These are phyloP conservation scores for Cucumis melo DNA, from an alignment of 306 rosid genomes.

Conservation along the genomic window DNA sequence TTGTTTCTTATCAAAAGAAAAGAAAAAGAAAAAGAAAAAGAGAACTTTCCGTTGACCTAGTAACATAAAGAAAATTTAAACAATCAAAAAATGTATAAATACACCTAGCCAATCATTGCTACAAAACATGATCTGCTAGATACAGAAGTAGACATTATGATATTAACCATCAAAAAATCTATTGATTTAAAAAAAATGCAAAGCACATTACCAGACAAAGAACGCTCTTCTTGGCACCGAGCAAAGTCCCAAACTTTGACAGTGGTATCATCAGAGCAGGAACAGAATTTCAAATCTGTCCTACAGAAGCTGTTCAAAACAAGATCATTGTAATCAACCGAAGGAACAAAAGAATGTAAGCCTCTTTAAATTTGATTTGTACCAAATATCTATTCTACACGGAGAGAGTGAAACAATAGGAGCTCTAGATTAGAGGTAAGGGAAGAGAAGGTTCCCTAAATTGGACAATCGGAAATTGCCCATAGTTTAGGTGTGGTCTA, in stretches of 20 bases:
- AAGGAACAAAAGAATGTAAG: neutral
- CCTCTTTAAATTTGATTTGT: neutral
- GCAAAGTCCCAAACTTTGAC: constrained; percentile 99
- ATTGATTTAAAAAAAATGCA: constrained; percentile 3
- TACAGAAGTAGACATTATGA: neutral
- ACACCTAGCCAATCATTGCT: neutral
- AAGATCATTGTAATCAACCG: constrained; percentile 4
- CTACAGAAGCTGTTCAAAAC: constrained; percentile 70
- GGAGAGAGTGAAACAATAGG: neutral
- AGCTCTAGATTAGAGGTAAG: neutral
- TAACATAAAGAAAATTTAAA: neutral
- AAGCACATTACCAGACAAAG: constrained; percentile 93
- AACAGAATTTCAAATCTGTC: constrained; percentile 96
- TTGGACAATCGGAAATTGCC: neutral
- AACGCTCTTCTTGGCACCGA: constrained; percentile 93
- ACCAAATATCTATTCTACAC: neutral
- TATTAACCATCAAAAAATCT: neutral
- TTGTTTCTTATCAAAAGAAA: too few relatives aligned
- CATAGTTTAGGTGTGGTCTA: neutral
- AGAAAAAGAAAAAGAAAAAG: too few relatives aligned
- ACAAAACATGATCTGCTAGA: neutral
- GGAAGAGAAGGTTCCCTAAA: neutral
- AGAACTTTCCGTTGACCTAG: neutral
- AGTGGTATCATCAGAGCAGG: constrained; percentile 91
- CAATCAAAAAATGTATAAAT: neutral